Conservation (phyloP, 306 rosid species). For the Spatholobus suberectus region DNA sequence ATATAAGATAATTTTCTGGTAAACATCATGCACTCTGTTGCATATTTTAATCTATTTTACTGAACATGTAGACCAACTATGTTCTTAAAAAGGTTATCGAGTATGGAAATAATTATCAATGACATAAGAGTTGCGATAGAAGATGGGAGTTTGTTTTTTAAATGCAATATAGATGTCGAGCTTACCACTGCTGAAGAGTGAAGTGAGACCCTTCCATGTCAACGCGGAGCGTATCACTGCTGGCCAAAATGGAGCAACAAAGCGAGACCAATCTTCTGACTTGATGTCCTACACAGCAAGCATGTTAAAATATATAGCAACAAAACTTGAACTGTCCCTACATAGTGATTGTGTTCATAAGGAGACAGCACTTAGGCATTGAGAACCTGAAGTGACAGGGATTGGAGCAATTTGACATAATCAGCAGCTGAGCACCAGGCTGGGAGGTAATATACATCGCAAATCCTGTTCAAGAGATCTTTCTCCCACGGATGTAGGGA, state of each 20-base stretch:
- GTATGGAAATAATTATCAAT: not conserved
- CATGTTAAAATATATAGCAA: not conserved
- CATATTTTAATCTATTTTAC: not conserved
- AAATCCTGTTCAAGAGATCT: conserved; percentile 71
- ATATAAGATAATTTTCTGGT: not conserved
- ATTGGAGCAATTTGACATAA: conserved; percentile 64
- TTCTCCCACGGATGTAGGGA: conserved; percentile 75
- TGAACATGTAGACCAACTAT: not conserved
- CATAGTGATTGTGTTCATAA: too few species aligned
- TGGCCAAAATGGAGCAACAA: conserved; percentile 96
- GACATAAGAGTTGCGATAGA: not conserved
- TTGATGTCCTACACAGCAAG: conserved; percentile 67
- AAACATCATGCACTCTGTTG: not conserved
- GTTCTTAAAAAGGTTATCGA: not conserved
- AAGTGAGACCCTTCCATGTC: conserved; percentile 83
- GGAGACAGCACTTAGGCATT: too few species aligned
- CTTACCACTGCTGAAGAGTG: conserved; percentile 66
- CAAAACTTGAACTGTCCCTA: not conserved
- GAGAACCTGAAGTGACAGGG: conserved; percentile 64
- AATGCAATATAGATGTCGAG: too few species aligned
- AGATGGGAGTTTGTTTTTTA: too few species aligned
- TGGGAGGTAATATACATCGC: conserved; percentile 84
- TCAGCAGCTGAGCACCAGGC: conserved; percentile 94
- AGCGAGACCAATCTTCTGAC: conserved; percentile 79
- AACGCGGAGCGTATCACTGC: conserved; percentile 88